These are phyloP conservation scores for Phytophthora pinifolia DNA, from an alignment of 352 stramenopile species.

Conservation along the genomic window DNA sequence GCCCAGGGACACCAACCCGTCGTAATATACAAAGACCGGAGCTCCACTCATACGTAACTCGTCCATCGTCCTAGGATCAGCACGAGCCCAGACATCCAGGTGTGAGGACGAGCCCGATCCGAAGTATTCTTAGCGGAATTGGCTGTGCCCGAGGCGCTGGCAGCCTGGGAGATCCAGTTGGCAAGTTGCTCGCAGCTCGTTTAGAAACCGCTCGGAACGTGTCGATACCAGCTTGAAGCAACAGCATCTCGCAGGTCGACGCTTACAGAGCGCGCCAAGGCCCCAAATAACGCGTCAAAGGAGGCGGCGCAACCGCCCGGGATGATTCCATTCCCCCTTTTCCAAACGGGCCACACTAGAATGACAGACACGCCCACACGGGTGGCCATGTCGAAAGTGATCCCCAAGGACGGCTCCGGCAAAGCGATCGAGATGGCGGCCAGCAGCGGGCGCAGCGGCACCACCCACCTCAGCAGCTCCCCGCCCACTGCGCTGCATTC, in stretches of 20 bases:
- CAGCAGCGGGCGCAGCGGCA: constrained; percentile 38
- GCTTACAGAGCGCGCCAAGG: constrained; percentile 11
- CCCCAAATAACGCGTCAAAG: constrained; percentile 23
- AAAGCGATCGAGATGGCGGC: constrained; percentile 30
- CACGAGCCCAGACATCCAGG: constrained; percentile 3
- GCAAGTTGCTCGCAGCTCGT: constrained; percentile 30
- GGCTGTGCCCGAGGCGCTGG: background rate
- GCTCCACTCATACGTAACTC: constrained; percentile 4
- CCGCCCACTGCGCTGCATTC: constrained; percentile 10
- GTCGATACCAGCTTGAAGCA: constrained; percentile 10
- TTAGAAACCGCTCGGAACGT: constrained; percentile 24
- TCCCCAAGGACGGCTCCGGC: constrained; percentile 48
- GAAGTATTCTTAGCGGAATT: constrained; percentile 25
- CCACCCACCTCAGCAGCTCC: constrained; percentile 4
- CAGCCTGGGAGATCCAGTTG: constrained; percentile 16
- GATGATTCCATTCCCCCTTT: constrained; percentile 78
- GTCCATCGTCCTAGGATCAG: constrained; percentile 7
- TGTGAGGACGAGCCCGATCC: constrained; percentile 21
- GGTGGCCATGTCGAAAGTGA: constrained; percentile 73
- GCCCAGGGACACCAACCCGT: constrained; percentile 10
- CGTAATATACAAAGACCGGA: constrained; percentile 21
- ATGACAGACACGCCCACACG: constrained; percentile 66
- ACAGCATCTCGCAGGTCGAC: background rate
- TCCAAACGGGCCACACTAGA: constrained; percentile 74
- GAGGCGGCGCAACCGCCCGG: constrained; percentile 24